A percentile compares a stretch with the other conserved stretches of the same genome.
phyloP scores from a whole-genome alignment of 1,284 basidiomycete species.

The Sporisorium sorghi region DNA sequence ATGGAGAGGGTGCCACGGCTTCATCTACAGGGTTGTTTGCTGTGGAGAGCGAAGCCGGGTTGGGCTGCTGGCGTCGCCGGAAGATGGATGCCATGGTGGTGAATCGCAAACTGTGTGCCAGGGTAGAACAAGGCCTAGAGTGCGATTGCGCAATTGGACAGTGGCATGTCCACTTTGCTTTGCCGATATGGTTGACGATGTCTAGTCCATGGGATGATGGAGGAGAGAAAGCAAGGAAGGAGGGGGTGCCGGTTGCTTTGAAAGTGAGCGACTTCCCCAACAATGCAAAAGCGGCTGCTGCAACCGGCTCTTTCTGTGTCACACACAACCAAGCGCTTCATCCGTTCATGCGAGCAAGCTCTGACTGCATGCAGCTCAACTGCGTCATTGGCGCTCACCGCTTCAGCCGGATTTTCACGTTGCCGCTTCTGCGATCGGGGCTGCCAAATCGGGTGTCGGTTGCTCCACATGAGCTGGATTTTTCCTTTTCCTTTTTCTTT shows the following conservation, averaged over 20 bases:
- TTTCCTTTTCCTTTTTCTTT: slow-evolving; percentile 5
- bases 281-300: too few species aligned
- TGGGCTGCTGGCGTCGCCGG: slow-evolving; percentile 41
- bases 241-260: not conserved
- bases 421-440: not conserved
- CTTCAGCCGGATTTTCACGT: not conserved
- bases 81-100: slow-evolving; percentile 43
- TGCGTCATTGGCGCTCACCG: slow-evolving; percentile 27
- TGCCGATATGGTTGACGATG: not conserved
- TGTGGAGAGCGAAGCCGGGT: slow-evolving; percentile 27
- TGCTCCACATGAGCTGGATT: slow-evolving; percentile 5
- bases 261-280: slow-evolving; percentile 13
- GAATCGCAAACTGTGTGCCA: not conserved
- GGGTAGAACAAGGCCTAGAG: not conserved
- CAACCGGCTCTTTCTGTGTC: not conserved
- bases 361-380: slow-evolving; percentile 4
- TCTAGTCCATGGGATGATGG: not conserved
- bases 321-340: slow-evolving; percentile 1
- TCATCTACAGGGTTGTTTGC: slow-evolving; percentile 12
- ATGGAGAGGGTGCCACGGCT: slow-evolving; percentile 9
- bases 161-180: not conserved
- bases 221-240: not conserved
- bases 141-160: not conserved
- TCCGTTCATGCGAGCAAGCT: not conserved
- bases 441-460: not conserved